These are phyloP conservation scores for Parietaria judaica DNA, from an alignment of 306 rosid genomes.

Conservation along the genomic window DNA sequence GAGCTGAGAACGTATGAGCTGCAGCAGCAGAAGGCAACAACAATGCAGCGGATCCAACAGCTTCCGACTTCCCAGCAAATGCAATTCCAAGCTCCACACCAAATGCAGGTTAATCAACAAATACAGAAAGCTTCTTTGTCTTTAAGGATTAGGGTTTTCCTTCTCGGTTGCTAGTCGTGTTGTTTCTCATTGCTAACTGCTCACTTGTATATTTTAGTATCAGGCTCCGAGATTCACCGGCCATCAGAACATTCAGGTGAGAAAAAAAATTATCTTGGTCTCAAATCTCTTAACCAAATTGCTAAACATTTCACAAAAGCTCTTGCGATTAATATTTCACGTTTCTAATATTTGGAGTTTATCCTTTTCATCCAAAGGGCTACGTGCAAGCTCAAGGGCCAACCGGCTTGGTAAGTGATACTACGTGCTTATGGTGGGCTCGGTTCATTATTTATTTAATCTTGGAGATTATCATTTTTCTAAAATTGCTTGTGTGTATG, in stretches of 20 bases:
- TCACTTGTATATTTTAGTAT: conserved; percentile 35
- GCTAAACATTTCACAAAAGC: not conserved
- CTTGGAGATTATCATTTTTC: conserved; percentile 10
- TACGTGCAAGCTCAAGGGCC: conserved; percentile 39
- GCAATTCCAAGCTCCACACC: conserved; percentile 53
- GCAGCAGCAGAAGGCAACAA: conserved; percentile 40
- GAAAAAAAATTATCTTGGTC: conserved; percentile 11
- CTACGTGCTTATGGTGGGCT: conserved; percentile 42
- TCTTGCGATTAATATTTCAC: too few species aligned
- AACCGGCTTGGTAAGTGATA: conserved; percentile 34
- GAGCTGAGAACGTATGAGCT: conserved; percentile 54
- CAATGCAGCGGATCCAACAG: conserved; percentile 56
- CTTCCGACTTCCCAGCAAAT: conserved; percentile 41
- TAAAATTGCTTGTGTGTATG: conserved; percentile 6
- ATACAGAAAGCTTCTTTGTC: conserved; percentile 48
- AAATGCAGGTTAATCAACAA: conserved; percentile 49
- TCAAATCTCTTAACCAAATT: not conserved
- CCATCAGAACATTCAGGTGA: conserved; percentile 59
- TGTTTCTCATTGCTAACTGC: conserved; percentile 18
- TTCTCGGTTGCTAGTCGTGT: not conserved
- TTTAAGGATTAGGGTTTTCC: conserved; percentile 34
- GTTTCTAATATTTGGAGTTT: conserved; percentile 6
- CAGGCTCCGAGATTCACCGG: conserved; percentile 50
- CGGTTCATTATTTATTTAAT: not conserved
- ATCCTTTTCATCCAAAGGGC: conserved; percentile 38